Base-by-base conservation (phyloP, 129 eudicot species). In the Flaveria robusta region DNA sequence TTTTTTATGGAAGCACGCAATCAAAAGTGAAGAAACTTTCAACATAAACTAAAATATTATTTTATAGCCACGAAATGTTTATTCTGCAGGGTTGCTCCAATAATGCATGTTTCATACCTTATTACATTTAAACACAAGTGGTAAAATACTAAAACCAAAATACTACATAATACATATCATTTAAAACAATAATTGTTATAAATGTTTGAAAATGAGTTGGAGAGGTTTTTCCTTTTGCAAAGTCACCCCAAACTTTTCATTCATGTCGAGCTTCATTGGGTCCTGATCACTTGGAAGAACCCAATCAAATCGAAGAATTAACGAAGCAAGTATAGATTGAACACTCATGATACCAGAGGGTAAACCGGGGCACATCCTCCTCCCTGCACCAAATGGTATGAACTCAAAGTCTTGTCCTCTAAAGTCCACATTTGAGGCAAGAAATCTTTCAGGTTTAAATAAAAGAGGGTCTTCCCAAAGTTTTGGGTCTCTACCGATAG, bases 171-270 rank as follows among this genome's bases (percentile, higher is more conserved):
- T 43, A 43, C 47, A 43, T 43, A 43, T 43, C 13, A 47, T 47
- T 12, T 12, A 46, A 46, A 46, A 2, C 51, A 4, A 12, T 47
- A 6, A 47, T 13, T 3, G 14, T 13, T 47, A 3, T 47, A 47
- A 47, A 47, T 13, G 52, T 47, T 47, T 47, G 52, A 12, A 14
- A 47, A 79, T 22, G 7, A 85, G 83, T 7, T 74, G 46, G 9
- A 85, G 62, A n/a, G 88, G 81, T 70, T 78, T 63, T 37, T 81
- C 68, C 72, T 46, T 85, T 74, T 74, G 83, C 41, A 81, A 20
- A 8, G 81, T 77, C 0, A 81, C 67, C 3, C 78, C 84, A 70
- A 68, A 85, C 41, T 81, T 78, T 43, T 85, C 88, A 26, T 65
- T 74, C 86, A 81, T 85, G 74, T 85, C 66, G 18, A 85, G 34